Percentiles rank a stretch among this genome's conserved stretches.
Evolutionary conservation across 2,329 filamentous ascomycete genomes (phyloP).

Genomic region (Pseudopyrenochaeta lycopersici): DNA sequence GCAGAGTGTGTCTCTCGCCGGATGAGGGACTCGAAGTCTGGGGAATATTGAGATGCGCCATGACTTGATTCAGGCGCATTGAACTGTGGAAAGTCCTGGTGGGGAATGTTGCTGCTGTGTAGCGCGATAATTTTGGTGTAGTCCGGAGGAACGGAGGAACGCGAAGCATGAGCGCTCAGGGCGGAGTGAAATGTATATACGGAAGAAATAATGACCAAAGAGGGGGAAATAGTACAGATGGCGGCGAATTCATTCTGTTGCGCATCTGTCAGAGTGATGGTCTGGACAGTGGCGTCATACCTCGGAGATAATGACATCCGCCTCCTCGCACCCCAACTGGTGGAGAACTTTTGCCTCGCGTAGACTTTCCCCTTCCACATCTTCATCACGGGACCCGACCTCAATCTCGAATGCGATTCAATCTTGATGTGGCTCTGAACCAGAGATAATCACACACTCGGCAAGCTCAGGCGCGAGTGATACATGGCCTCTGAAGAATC

Average conservation of each 20-base stretch:
- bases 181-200: background rate
- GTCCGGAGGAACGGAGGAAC: constrained; percentile 14
- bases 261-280: constrained; percentile 29
- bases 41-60: constrained; percentile 53
- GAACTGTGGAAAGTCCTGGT: constrained; percentile 20
- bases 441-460: no score
- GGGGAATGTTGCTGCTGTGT: constrained; percentile 5
- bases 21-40: constrained; percentile 6
- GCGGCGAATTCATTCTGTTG: constrained; percentile 23
- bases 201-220: background rate
- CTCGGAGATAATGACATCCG: constrained; percentile 12
- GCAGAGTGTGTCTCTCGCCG: constrained; percentile 46
- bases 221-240: constrained; percentile 5
- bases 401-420: no score
- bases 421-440: no score
- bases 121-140: constrained; percentile 1
- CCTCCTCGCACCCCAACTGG: no score
- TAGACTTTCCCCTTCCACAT: background rate
- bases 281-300: constrained; percentile 35
- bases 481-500: no score
- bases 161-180: constrained; percentile 26
- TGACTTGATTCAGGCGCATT: constrained; percentile 54
- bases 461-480: background rate
- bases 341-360: constrained; percentile 35
- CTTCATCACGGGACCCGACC: no score